Evolutionary conservation across 768 basidiomycete species (phyloP).

Genomic region (Hirschioporus abietinus): DNA sequence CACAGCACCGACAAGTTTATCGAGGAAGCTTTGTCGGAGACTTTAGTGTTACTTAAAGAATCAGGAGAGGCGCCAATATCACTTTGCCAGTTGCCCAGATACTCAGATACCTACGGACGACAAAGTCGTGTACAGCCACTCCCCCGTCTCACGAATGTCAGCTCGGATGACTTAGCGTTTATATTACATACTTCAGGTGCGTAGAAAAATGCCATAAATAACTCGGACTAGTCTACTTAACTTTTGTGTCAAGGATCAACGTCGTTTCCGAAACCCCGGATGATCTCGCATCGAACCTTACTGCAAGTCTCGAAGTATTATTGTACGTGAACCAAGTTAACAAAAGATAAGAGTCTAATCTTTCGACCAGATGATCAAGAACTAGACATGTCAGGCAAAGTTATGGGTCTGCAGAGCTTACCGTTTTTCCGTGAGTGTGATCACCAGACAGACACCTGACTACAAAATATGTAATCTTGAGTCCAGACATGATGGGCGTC

Average conservation of each 20-base stretch:
- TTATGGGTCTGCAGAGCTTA: background rate
- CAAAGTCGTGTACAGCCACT: background rate
- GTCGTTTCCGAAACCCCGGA: constrained; percentile 24
- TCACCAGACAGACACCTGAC: background rate
- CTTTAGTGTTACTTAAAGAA: background rate
- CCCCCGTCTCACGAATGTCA: background rate
- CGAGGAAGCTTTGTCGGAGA: constrained; percentile 11
- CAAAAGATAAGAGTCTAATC: background rate
- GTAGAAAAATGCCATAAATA: background rate
- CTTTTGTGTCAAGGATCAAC: constrained; percentile 20
- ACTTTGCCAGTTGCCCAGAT: background rate
- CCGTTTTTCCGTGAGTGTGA: background rate
- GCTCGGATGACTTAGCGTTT: constrained; percentile 5
- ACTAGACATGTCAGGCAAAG: background rate
- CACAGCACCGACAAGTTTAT: constrained; percentile 17
- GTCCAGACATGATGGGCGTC: background rate
- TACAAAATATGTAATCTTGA: background rate
- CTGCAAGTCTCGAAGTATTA: constrained; percentile 9
- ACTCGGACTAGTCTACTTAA: background rate
- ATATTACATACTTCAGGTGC: constrained; percentile 17
- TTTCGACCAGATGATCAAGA: background rate
- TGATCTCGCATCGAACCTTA: constrained; percentile 13
- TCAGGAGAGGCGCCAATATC: background rate
- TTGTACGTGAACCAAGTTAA: background rate
- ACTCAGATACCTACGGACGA: background rate